Percentiles rank a stretch among this genome's conserved stretches.
These are phyloP conservation scores for Phytophthora kernoviae DNA, from an alignment of 352 stramenopile species.

Conservation along the genomic window DNA sequence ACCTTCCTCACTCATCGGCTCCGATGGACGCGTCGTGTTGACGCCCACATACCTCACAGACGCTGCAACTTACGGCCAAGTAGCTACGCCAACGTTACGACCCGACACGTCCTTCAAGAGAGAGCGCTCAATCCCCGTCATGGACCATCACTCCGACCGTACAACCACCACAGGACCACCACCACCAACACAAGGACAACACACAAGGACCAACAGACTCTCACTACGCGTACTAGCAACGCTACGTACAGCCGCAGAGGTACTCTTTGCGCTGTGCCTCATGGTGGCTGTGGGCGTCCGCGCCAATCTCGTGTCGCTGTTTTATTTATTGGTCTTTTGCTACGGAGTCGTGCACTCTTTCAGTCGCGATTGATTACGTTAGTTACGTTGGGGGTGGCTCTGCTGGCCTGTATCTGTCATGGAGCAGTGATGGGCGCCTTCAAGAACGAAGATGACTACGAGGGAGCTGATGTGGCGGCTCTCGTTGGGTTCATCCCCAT, in stretches of 20 bases:
- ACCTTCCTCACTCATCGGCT: slow-evolving; percentile 32
- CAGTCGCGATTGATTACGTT: slow-evolving; percentile 52
- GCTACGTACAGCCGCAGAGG: slow-evolving; percentile 29
- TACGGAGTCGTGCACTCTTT: slow-evolving; percentile 70
- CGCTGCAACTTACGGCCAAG: slow-evolving; percentile 36
- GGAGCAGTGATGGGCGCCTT: slow-evolving; percentile 36
- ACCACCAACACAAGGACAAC: slow-evolving; percentile 6
- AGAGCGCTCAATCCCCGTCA: slow-evolving; percentile 12
- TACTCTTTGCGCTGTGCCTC: slow-evolving; percentile 59
- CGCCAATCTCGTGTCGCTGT: slow-evolving; percentile 62
- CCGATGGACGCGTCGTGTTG: slow-evolving; percentile 45
- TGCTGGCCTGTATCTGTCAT: slow-evolving; percentile 49
- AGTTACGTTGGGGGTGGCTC: slow-evolving; percentile 50
- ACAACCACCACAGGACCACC: neutral
- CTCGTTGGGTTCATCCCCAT: slow-evolving; percentile 57
- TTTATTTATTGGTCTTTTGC: slow-evolving; percentile 76
- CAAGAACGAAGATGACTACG: slow-evolving; percentile 17
- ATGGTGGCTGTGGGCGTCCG: slow-evolving; percentile 53
- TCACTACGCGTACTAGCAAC: slow-evolving; percentile 24
- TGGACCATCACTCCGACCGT: slow-evolving; percentile 1
- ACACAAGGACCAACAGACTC: slow-evolving; percentile 10
- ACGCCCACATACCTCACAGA: slow-evolving; percentile 36
- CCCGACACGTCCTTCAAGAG: slow-evolving; percentile 9
- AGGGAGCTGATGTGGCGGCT: slow-evolving; percentile 24
- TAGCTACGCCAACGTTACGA: slow-evolving; percentile 37